phyloP scores from a whole-genome alignment of 768 basidiomycete genomes.

The Naganishia friedmannii region DNA sequence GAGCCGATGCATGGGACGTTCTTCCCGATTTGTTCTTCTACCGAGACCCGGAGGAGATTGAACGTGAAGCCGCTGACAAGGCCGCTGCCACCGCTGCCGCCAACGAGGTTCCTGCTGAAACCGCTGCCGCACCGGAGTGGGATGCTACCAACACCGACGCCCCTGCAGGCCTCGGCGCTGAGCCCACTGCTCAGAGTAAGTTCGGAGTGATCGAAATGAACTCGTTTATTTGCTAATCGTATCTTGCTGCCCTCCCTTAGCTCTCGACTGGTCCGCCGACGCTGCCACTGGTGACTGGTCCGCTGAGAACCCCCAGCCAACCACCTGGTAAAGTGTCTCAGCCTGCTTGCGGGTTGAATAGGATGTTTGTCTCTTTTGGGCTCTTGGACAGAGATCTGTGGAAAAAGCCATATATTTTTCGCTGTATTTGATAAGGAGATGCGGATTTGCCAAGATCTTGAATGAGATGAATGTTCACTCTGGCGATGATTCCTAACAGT shows the following conservation, averaged over 20 bases:
- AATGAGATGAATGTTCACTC: slow-evolving; percentile 22
- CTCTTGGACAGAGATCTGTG: slow-evolving; percentile 23
- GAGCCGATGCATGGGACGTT: slow-evolving; percentile 90
- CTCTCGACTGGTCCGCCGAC: slow-evolving; percentile 82
- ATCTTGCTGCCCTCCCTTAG: slow-evolving; percentile 43
- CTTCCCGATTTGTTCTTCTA: slow-evolving; percentile 99
- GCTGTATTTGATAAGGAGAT: slow-evolving; percentile 25
- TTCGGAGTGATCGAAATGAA: slow-evolving; percentile 25
- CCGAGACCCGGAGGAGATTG: slow-evolving; percentile 98
- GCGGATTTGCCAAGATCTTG: slow-evolving; percentile 19
- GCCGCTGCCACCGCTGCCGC: slow-evolving; percentile 77
- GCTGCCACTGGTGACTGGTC: slow-evolving; percentile 73
- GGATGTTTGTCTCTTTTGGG: slow-evolving; percentile 19
- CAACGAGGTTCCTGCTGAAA: slow-evolving; percentile 59
- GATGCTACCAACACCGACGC: slow-evolving; percentile 63
- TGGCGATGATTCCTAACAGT: background rate
- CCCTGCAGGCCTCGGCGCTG: slow-evolving; percentile 70
- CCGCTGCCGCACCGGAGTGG: slow-evolving; percentile 55
- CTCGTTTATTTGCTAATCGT: background rate
- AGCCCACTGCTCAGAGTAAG: slow-evolving; percentile 53
- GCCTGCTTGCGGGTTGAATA: slow-evolving; percentile 23
- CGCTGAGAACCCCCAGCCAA: slow-evolving; percentile 65
- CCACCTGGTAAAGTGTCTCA: slow-evolving; percentile 30
- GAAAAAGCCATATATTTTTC: slow-evolving; percentile 27
- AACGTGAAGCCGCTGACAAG: slow-evolving; percentile 88